These are phyloP conservation scores for Artemisia princeps DNA, from an alignment of 140 eudicot genomes.

Conservation along the genomic window DNA sequence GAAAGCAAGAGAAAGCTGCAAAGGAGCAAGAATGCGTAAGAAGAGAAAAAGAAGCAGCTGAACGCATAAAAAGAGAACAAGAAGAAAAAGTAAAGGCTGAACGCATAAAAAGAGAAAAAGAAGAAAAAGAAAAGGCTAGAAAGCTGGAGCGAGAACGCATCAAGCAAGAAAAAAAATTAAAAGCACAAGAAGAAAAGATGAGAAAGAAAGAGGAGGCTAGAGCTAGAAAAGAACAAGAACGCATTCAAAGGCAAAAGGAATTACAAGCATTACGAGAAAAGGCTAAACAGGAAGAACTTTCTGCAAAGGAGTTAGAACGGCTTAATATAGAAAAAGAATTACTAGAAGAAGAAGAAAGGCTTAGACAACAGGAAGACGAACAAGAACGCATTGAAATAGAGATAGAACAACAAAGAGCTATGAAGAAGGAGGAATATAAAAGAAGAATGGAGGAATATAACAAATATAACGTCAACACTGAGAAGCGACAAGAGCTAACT, in stretches of 20 bases:
- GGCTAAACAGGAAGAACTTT: neutral
- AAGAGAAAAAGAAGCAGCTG: conserved; percentile 5
- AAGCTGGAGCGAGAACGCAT: conserved; percentile 26
- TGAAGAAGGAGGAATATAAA: neutral
- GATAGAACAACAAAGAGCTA: conserved; percentile 13
- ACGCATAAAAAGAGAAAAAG: neutral
- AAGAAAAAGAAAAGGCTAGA: conserved; percentile 15
- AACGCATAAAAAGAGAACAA: too few species aligned
- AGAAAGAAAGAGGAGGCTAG: neutral
- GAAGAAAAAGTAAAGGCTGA: too few species aligned
- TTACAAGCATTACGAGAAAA: neutral
- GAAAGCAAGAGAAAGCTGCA: conserved; percentile 4
- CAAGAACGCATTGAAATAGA: conserved; percentile 23
- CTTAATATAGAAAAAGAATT: conserved; percentile 18
- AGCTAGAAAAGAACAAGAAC: conserved; percentile 6
- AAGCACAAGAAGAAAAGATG: neutral
- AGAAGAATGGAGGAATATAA: conserved; percentile 19
- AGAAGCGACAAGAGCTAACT: conserved; percentile 37
- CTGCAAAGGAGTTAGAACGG: conserved; percentile 26
- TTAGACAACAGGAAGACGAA: conserved; percentile 26
- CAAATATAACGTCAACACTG: conserved; percentile 17
- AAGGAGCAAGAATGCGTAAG: conserved; percentile 24
- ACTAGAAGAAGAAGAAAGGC: conserved; percentile 12
- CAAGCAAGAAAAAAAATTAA: too few species aligned
- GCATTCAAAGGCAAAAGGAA: conserved; percentile 1